A percentile compares a stretch with the other conserved stretches of the same genome.
Conservation (phyloP, 495 filamentous ascomycete species). For the Pseudoneurospora amorphoporcata region DNA sequence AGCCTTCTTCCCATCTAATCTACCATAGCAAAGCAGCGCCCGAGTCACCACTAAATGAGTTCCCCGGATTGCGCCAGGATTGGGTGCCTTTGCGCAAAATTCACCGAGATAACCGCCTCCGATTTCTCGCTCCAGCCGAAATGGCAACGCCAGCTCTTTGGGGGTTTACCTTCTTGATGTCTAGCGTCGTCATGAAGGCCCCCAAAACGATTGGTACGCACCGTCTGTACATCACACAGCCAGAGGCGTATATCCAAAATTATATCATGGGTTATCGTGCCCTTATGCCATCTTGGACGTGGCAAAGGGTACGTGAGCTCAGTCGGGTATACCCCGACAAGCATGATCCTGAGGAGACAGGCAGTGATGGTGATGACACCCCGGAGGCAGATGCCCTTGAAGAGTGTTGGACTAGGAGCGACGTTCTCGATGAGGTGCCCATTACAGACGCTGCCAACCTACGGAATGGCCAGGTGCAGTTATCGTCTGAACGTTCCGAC, state of each 20-base stretch:
- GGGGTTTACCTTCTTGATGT: slow-evolving; percentile 54
- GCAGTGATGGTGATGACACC: slow-evolving; percentile 26
- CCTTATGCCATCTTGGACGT: slow-evolving; percentile 45
- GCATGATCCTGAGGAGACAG: slow-evolving; percentile 6
- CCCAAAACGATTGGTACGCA: slow-evolving; percentile 30
- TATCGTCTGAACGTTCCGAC: slow-evolving; percentile 23
- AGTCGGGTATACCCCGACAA: slow-evolving; percentile 42
- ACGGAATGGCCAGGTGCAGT: slow-evolving; percentile 24
- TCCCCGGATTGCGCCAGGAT: slow-evolving; percentile 40
- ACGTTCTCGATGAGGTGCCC: slow-evolving; percentile 40
- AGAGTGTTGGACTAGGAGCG: slow-evolving; percentile 40
- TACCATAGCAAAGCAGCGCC: slow-evolving; percentile 13
- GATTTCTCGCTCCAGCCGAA: slow-evolving; percentile 53
- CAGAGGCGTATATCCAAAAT: slow-evolving; percentile 53
- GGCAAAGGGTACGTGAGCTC: slow-evolving; percentile 48
- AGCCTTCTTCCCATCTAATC: slow-evolving; percentile 14
- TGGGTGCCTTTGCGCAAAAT: slow-evolving; percentile 64
- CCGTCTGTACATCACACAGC: slow-evolving; percentile 55
- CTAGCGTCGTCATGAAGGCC: slow-evolving; percentile 53
- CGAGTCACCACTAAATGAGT: slow-evolving; percentile 26
- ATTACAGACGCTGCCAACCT: slow-evolving; percentile 25
- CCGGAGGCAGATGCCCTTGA: slow-evolving; percentile 52
- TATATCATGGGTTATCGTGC: slow-evolving; percentile 37
- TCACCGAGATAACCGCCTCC: slow-evolving; percentile 54
- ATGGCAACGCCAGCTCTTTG: slow-evolving; percentile 57